These are phyloP conservation scores for Marchantia paleacea DNA, from an alignment of 225 moss, liverwort and hornwort species.

Conservation along the genomic window DNA sequence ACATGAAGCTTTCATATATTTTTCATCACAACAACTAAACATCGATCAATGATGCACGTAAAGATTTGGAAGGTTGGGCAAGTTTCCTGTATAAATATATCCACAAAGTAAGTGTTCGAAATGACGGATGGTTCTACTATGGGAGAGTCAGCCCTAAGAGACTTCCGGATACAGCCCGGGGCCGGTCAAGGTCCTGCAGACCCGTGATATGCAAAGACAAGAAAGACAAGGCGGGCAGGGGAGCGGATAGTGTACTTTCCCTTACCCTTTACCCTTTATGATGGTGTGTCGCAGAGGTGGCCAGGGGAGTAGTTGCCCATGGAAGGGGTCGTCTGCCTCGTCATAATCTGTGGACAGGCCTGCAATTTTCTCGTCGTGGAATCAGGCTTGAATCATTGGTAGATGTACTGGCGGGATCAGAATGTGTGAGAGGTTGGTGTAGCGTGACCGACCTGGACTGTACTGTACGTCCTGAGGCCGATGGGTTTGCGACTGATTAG, in stretches of 20 bases:
- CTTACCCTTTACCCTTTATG: neutral
- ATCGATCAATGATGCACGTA: no score
- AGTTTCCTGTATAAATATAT: no score
- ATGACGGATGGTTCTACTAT: no score
- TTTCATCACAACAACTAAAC: no score
- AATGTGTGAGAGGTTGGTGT: neutral
- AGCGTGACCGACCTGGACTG: neutral
- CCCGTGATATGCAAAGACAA: neutral
- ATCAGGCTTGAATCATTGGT: slow-evolving; percentile 7
- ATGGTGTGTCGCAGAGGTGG: no score
- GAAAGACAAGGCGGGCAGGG: neutral
- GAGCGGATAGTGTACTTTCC: neutral
- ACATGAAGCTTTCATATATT: no score
- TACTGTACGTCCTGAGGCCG: neutral
- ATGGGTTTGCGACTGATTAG: neutral
- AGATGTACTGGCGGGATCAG: neutral
- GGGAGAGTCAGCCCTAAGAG: no score
- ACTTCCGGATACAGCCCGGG: neutral
- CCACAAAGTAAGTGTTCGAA: no score
- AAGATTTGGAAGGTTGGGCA: no score
- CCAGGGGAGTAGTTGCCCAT: neutral
- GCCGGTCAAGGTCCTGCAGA: neutral
- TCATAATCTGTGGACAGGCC: no score
- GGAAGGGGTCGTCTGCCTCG: neutral
- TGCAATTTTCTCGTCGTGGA: slow-evolving; percentile 12